These are phyloP conservation scores for Ilyonectria mors-panacis DNA, from an alignment of 2,329 filamentous ascomycete species.

Conservation along the genomic window DNA sequence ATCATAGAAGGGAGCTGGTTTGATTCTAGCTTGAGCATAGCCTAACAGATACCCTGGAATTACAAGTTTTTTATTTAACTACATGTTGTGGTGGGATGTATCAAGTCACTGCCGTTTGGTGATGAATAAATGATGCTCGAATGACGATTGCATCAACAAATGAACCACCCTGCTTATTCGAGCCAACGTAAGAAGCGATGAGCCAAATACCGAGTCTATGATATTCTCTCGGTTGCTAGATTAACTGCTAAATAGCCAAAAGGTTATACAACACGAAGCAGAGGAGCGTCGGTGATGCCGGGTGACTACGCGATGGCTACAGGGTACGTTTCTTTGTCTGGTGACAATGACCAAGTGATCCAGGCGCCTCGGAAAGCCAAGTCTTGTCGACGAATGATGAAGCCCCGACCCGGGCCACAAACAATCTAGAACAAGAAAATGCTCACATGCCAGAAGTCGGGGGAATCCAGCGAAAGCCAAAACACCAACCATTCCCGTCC, in stretches of 20 bases:
- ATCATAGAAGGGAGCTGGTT: constrained; percentile 2
- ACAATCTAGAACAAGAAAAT: not conserved
- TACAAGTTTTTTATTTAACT: not conserved
- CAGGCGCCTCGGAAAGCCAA: not conserved
- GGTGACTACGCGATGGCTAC: not conserved
- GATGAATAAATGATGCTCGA: not conserved
- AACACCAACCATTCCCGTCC: constrained; percentile 1
- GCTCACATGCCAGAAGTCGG: not conserved
- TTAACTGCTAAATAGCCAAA: too few relatives aligned
- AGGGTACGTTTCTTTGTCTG: not conserved
- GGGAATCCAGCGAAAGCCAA: not conserved
- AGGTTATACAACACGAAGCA: too few relatives aligned
- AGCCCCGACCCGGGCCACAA: not conserved
- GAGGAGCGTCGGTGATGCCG: too few relatives aligned
- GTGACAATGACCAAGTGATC: not conserved
- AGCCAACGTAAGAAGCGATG: too few relatives aligned
- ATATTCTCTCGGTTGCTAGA: too few relatives aligned
- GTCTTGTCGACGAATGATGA: not conserved
- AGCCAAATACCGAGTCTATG: too few relatives aligned
- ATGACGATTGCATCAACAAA: too few relatives aligned
- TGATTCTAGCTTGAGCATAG: not conserved
- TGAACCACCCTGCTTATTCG: too few relatives aligned
- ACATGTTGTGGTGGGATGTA: not conserved
- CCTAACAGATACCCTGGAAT: constrained; percentile 12
- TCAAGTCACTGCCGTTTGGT: not conserved